Evolutionary conservation across 2,329 filamentous ascomycete genomes (phyloP), one percentile per base, ranked within the genome.

Genomic region (Conoideocrella luteorostrata): DNA sequence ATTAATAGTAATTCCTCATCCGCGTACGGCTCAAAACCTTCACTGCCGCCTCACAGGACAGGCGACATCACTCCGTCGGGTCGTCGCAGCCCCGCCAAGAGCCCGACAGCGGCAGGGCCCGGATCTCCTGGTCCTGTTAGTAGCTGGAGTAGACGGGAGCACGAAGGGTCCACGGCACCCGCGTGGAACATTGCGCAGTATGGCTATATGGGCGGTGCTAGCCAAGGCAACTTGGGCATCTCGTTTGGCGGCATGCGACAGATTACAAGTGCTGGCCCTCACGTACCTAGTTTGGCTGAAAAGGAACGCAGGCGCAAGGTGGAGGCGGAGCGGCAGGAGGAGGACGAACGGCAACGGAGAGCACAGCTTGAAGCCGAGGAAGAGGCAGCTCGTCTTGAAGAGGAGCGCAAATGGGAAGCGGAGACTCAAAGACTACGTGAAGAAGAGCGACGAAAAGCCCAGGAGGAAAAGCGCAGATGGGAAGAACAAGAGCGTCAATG

Each of bases 171-270:
- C 35, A 96, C 90, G 2, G 75, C 83, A 21, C 93, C 93, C 0
- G 93, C 93, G 2, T 98, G 93, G 93, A 98, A 97, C 61, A 97
- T 97, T 54, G 86, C 90, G 45, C 93, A 98, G 61, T 98, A 98
- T 60, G 90, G 93, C 7, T 98, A 96, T 65, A 93, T 97, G 85
- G 93, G 93, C 46, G 93, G 93, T 39, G 93, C 93, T 21, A 96
- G 88, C 57, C 93, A 98, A 63, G 91, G 88, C 3, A 97, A 95
- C 56, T 81, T 96, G 49, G 93, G 93, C 15, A 88, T 98, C 54
- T 81, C 87, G 10, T 97, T 97, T 64, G 93, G 93, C 44, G 88
- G 84, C 15, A 80, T 90, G 55, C 80, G 93, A 47, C 93, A 98
- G 67, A 97, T 98, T 60, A 97, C 90, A 7, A 88, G 77, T 55